phyloP scores from a whole-genome alignment of 106 monocot species.

The Phalaenopsis equestris region DNA sequence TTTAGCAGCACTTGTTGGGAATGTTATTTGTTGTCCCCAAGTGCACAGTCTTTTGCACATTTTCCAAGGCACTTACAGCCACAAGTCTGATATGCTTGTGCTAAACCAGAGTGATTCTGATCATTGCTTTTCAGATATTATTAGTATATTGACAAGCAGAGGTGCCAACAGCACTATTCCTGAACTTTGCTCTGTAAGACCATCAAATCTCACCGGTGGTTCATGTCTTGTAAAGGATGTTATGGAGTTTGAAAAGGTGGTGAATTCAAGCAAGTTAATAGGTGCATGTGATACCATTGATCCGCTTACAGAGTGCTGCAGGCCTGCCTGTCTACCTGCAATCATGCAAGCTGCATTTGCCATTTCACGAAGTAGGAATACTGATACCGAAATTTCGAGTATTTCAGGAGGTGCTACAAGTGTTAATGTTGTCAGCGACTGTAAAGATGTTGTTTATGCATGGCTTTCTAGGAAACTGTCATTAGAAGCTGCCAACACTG shows the following conservation, averaged over 20 bases:
- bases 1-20: conserved; percentile 71
- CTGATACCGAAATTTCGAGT: conserved; percentile 27
- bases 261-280: conserved; percentile 81
- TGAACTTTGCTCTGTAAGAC: conserved; percentile 55
- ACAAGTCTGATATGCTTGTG: conserved; percentile 39
- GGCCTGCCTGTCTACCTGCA: conserved; percentile 81
- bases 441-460: conserved; percentile 84
- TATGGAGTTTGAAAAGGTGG: conserved; percentile 62
- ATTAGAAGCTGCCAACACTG: conserved; percentile 55
- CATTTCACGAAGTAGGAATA: conserved; percentile 44
- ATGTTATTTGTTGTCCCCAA: conserved; percentile 97
- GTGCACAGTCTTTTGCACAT: conserved; percentile 82
- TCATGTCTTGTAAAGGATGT: conserved; percentile 86
- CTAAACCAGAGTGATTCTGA: conserved; percentile 47
- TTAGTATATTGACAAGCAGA: conserved; percentile 73
- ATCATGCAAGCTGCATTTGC: conserved; percentile 87
- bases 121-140: conserved; percentile 85
- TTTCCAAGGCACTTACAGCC: conserved; percentile 63
- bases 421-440: conserved; percentile 58
- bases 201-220: conserved; percentile 70
- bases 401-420: conserved; percentile 34
- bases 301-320: conserved; percentile 91
- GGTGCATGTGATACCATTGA: conserved; percentile 82
- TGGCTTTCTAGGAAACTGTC: conserved; percentile 78
- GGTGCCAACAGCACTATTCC: conserved; percentile 80